Evolutionary conservation across 768 basidiomycete species (phyloP), one percentile per base, ranked within the genome.

Genomic region (Lactifluus pinguis): DNA sequence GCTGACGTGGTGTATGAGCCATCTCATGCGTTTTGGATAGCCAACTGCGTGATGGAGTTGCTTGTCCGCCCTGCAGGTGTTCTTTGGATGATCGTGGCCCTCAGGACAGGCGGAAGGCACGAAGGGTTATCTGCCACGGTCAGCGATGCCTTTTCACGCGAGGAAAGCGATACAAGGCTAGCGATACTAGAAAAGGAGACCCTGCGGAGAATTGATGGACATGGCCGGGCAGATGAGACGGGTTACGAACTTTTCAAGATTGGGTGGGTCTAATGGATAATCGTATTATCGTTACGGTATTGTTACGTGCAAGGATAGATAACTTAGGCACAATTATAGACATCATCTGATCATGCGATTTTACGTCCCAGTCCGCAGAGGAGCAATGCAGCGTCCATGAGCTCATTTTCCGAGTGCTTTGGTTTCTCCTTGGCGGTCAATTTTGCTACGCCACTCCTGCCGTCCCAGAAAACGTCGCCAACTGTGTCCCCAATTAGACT

Each of bases 1-100:
- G 89, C 91, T 36, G 89, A 93, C 65, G 83, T 91, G 55, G 77
- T 92, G 9, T 92, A 92, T 71, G 80, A 89, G 62, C 80, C 83
- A 0, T 71, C 77, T 17, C 89, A 91, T 68, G 85, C 87, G 3
- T 60, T 69, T 10, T 89, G 84, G 85, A 86, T 92, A 67, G 79
- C 80, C 54, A 68, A 66, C 4, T 88, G 87, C 55, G 83, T 86
- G 21, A 77, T 78, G 67, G 71, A 68, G 39, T 73, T 83, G 48
- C 76, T 92, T 42, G 65, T 59, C 1, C 65, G 55, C 9, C 61
- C 69, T 29, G 38, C 65, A 34, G 83, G 84, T 1, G 75, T 82
- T 3, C 88, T 92, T 69, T 89, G 87, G 81, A 74, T 92, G 69
- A 83, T 88, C 59, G 80, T 89, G 38, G 83, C 89, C 0, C 67